These are phyloP conservation scores for Beta vulgaris DNA, from an alignment of 148 eudicot genomes.

Conservation along the genomic window DNA sequence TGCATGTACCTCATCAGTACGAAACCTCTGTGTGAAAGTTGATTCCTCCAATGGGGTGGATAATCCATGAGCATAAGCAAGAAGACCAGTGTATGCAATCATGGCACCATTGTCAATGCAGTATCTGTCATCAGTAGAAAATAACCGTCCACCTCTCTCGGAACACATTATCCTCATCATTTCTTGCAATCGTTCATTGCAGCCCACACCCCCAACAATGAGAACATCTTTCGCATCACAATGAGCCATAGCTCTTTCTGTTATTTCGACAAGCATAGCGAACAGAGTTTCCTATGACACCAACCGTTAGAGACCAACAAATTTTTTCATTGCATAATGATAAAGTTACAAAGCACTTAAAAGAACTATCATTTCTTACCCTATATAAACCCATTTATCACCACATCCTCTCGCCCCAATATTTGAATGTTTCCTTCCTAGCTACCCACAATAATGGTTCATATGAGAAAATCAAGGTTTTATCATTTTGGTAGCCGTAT, in stretches of 20 bases:
- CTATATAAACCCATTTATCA: no score
- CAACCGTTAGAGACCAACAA: background rate
- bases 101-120: slow-evolving; percentile 90
- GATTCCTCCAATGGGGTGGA: slow-evolving; percentile 76
- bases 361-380: no score
- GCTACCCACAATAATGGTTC: no score
- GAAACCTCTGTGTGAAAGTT: slow-evolving; percentile 76
- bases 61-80: slow-evolving; percentile 60
- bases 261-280: slow-evolving; percentile 98
- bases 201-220: slow-evolving; percentile 96
- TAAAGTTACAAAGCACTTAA: no score
- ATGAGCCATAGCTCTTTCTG: slow-evolving; percentile 98
- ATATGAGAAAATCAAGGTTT: no score
- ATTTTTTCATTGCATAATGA: background rate
- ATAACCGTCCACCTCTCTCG: slow-evolving; percentile 75
- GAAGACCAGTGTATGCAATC: slow-evolving; percentile 91
- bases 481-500: no score
- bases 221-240: slow-evolving; percentile 90
- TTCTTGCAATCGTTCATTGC: slow-evolving; percentile 86
- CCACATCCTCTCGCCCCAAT: no score
- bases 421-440: no score
- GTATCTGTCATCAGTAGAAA: slow-evolving; percentile 80
- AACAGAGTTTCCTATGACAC: slow-evolving; percentile 73
- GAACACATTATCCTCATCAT: slow-evolving; percentile 90
- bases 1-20: slow-evolving; percentile 90